Evolutionary conservation across 139 green algal genomes (phyloP), one percentile per base, ranked within the genome.

Genomic region (Spirogloea muscicola): DNA sequence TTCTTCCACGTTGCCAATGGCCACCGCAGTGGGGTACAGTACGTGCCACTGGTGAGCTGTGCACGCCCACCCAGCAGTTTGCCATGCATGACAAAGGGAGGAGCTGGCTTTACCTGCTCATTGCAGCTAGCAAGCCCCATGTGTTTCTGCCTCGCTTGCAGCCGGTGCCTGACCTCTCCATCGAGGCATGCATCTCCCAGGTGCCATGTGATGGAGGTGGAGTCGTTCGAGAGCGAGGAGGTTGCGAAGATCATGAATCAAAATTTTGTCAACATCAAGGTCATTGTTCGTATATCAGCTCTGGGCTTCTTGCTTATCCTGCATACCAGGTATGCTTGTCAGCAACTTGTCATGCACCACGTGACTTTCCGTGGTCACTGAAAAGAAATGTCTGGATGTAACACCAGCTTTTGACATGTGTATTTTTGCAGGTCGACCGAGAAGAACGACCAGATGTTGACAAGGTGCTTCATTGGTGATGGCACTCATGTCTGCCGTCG

Each of bases 361-460:
- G n/a, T n/a, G n/a, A n/a, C n/a, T n/a, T n/a, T n/a, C n/a, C n/a
- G n/a, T n/a, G n/a, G n/a, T n/a, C n/a, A n/a, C n/a, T n/a, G n/a
- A n/a, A n/a, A n/a, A n/a, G n/a, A 25, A 55, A 55, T 55, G 44
- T n/a, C n/a, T n/a, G n/a, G n/a, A n/a, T n/a, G n/a, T n/a, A n/a
- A n/a, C n/a, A n/a, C n/a, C n/a, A n/a, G 44, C 16, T 18, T 55
- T 55, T 16, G 16, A 55, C 44, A 55, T 55, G 44, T 16, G 16
- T n/a, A 55, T 55, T 55, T 21, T 55, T 55, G 9, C 65, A 86
- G 77, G 89, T 96, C 25, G 91, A 96, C 79, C 69, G 87, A 3
- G 91, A 96, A 84, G 91, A 96, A 85, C 81, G 91, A 16, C 88
- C 90, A 0, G 91, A 96, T 71, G 91, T 96, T 55, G 91, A 96